Evolutionary conservation across 2,329 filamentous ascomycete species (phyloP), one percentile per base, ranked within the genome.

Genomic region (Hypoxylon sp.): DNA sequence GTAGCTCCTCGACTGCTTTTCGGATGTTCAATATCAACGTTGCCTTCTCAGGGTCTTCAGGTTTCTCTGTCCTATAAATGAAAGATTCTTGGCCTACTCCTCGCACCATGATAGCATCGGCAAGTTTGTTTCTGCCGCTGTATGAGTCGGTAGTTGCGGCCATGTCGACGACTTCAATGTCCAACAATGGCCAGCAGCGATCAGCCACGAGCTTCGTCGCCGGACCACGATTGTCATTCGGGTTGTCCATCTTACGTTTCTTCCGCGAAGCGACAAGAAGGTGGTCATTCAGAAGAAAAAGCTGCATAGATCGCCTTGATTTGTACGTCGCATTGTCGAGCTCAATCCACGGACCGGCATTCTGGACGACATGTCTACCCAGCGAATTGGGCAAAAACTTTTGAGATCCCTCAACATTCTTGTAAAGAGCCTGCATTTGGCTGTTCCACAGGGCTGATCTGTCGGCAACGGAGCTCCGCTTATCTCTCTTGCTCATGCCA

Each of bases 261-360:
- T 98, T 98, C 73, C 93, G 90, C 24, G 93, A 94, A 3, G 96
- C 96, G 54, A 99, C 88, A 22, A 99, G 87, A 1, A 99, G 84
- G 80, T 99, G 94, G 77, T 99, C 96, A 78, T 98, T 99, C 2
- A 99, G 85, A 64, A 99, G 81, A 66, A 98, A 94, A 67, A 99
- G 90, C 77, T 97, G 93, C 79, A 98, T 94, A 29, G 94, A 91
- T 46, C 96, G 87, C 71, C 92, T 87, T 3, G 95, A 93, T 80
- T 97, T 98, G 90, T 97, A 98, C 0, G 96, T 99, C 10, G 96
- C 96, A 71, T 96, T 97, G 81, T 99, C 97, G 68, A 99, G 85
- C 82, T 99, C 95, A 66, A 98, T 92, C 96, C 96, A 99, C 52
- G 92, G 88, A 1, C 93, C 92, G 3, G 94, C 97, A 79, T 98